Conservation (phyloP, 352 stramenopile genomes). For the Pythium scleroteichum region DNA sequence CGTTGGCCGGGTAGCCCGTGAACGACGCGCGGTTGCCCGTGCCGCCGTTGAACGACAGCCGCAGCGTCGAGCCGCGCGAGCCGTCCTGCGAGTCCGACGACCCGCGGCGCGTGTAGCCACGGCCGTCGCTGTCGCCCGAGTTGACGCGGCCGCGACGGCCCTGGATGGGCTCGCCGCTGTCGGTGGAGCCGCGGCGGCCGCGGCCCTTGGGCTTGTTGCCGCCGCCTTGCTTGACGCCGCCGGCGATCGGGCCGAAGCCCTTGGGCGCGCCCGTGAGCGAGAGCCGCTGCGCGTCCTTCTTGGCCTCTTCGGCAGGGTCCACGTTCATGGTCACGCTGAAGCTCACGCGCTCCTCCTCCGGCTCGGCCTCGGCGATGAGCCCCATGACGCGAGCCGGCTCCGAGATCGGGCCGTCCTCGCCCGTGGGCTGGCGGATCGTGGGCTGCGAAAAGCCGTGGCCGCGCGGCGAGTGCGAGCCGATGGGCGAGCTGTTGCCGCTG, state of each 20-base stretch:
- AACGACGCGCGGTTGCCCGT: slow-evolving; percentile 27
- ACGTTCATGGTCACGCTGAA: slow-evolving; percentile 83
- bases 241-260: slow-evolving; percentile 22
- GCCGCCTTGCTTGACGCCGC: slow-evolving; percentile 22
- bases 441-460: slow-evolving; percentile 2
- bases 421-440: slow-evolving; percentile 73
- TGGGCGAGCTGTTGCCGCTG: slow-evolving; percentile 26
- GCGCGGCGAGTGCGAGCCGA: slow-evolving; percentile 14
- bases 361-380: slow-evolving; percentile 58
- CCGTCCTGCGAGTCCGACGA: slow-evolving; percentile 55
- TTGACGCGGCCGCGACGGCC: slow-evolving; percentile 21
- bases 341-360: slow-evolving; percentile 70
- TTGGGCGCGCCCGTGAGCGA: slow-evolving; percentile 44
- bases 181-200: slow-evolving; percentile 34
- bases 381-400: slow-evolving; percentile 83
- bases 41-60: slow-evolving; percentile 25
- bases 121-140: slow-evolving; percentile 23
- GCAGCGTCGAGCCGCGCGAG: slow-evolving; percentile 20
- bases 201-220: slow-evolving; percentile 35
- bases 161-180: slow-evolving; percentile 25
- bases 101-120: slow-evolving; percentile 43
- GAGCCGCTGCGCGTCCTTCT: slow-evolving; percentile 56
- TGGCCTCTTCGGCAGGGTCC: slow-evolving; percentile 64
- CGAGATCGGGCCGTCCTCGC: slow-evolving; percentile 67
- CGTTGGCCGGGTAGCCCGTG: slow-evolving; percentile 25